These are phyloP conservation scores for Symbiodinium natans DNA, from an alignment of 73 alveolate genomes.

Conservation along the genomic window DNA sequence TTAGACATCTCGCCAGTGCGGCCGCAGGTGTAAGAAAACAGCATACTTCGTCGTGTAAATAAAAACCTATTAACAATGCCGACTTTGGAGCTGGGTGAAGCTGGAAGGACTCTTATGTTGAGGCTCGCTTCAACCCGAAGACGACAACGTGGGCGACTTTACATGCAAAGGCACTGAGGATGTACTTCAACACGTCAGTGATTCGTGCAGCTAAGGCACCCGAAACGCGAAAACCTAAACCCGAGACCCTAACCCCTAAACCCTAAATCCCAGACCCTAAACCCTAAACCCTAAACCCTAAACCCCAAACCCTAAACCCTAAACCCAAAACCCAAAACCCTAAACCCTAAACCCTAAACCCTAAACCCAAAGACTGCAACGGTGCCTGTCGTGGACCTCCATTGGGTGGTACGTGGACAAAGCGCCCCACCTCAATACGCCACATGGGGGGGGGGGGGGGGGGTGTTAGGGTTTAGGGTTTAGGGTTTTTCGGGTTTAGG, in stretches of 20 bases:
- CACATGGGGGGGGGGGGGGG: too few relatives aligned
- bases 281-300: background rate
- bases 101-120: too few relatives aligned
- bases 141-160: too few relatives aligned
- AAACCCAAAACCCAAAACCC: background rate
- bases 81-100: too few relatives aligned
- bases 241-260: background rate
- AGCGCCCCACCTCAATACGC: conserved; percentile 57
- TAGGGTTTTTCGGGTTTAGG: background rate
- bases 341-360: background rate
- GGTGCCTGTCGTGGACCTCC: background rate
- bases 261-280: background rate
- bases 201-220: background rate
- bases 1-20: too few relatives aligned
- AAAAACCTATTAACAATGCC: too few relatives aligned
- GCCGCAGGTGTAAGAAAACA: too few relatives aligned
- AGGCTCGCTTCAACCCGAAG: too few relatives aligned
- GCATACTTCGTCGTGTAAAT: too few relatives aligned
- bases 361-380: background rate
- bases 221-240: background rate
- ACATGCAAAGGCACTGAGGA: too few relatives aligned
- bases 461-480: too few relatives aligned
- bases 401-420: conserved; percentile 46
- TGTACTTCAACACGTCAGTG: too few relatives aligned
- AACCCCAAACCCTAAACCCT: background rate